phyloP scores from a whole-genome alignment of 345 rosid species.

The Ricinus communis region DNA sequence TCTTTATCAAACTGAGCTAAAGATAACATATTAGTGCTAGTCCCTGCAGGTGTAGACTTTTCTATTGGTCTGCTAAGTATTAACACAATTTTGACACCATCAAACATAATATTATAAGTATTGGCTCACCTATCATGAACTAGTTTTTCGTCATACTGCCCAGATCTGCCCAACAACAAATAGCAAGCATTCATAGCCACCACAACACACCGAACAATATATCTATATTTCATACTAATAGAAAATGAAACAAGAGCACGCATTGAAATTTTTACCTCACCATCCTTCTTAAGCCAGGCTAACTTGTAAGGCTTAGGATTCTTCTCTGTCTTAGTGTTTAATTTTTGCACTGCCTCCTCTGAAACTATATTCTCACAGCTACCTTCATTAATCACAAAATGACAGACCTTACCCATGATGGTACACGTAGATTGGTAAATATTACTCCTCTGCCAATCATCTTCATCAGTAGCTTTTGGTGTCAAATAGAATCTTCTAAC shows the following conservation, averaged over 20 bases:
- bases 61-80: not conserved
- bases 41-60: not conserved
- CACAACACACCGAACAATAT: constrained; percentile 9
- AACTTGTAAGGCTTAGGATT: not conserved
- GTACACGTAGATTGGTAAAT: not conserved
- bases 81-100: not conserved
- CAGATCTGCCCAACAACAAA: not conserved
- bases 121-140: not conserved
- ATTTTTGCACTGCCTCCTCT: not conserved
- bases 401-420: not conserved
- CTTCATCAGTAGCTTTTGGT: not conserved
- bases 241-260: not conserved
- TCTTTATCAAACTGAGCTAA: not conserved
- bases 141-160: not conserved
- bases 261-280: not conserved
- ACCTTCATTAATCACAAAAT: not conserved
- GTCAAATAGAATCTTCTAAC: not conserved
- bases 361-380: not conserved
- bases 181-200: constrained; percentile 8
- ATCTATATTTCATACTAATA: not conserved
- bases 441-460: not conserved
- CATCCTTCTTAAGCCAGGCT: constrained; percentile 1
- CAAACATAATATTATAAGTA: not conserved
- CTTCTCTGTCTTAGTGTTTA: not conserved
- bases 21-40: not conserved